phyloP scores from a whole-genome alignment of 1,139 yeast genomes.

The Candida sanyaensis region DNA sequence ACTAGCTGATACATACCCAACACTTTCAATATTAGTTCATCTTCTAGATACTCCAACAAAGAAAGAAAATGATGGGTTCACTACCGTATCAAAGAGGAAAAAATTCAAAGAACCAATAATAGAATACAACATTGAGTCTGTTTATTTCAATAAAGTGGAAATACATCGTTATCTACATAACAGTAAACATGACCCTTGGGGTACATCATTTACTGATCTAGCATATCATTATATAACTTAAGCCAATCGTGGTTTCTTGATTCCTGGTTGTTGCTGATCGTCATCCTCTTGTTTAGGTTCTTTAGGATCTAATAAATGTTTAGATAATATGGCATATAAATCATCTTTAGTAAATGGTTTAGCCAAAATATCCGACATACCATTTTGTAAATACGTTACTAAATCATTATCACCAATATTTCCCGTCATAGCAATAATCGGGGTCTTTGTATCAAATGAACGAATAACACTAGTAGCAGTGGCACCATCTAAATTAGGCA shows the following conservation, averaged over 20 bases:
- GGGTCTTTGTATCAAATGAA: constrained; percentile 78
- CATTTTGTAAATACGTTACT: constrained; percentile 79
- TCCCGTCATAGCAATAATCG: constrained; percentile 94
- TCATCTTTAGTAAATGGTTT: constrained; percentile 91
- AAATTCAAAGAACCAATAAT: constrained; percentile 34
- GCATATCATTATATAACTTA: constrained; percentile 35
- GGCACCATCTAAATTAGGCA: constrained; percentile 95
- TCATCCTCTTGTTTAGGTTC: constrained; percentile 15
- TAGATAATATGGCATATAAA: constrained; percentile 69
- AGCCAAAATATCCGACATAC: constrained; percentile 89
- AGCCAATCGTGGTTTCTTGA: constrained; percentile 14
- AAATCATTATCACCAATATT: constrained; percentile 80
- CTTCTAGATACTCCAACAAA: constrained; percentile 15
- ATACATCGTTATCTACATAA: constrained; percentile 18
- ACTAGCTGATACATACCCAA: constrained; percentile 41
- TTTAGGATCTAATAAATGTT: constrained; percentile 49
- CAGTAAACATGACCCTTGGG: constrained; percentile 42
- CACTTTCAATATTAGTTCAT: constrained; percentile 43
- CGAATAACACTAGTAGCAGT: constrained; percentile 87
- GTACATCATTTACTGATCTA: constrained; percentile 55
- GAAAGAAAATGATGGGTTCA: constrained; percentile 31
- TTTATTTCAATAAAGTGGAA: constrained; percentile 31
- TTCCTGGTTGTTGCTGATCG: not conserved
- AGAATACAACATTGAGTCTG: constrained; percentile 32
- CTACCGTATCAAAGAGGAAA: constrained; percentile 25